phyloP scores from a whole-genome alignment of 257 asterid species.

The Solanum lycopersicoides region DNA sequence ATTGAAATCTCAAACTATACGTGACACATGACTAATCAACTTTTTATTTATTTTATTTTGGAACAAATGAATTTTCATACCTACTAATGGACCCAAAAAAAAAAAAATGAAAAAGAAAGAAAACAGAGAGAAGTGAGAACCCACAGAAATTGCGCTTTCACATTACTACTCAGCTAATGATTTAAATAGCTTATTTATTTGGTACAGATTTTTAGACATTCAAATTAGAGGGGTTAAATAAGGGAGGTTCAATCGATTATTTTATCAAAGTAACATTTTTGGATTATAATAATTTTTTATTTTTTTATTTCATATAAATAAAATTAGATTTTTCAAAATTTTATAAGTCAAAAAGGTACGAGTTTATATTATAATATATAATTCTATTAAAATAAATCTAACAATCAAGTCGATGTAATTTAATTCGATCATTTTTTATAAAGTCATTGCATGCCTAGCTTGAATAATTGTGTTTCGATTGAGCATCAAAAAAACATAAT shows the following conservation, averaged over 20 bases:
- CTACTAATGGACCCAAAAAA: not conserved
- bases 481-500: not conserved
- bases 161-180: not conserved
- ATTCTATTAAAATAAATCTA: no score
- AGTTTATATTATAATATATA: not conserved
- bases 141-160: not conserved
- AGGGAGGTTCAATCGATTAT: fast-evolving
- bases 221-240: not conserved
- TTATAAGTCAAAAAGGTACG: not conserved
- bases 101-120: not conserved
- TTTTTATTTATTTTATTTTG: not conserved
- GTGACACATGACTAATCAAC: not conserved
- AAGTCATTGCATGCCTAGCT: not conserved
- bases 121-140: not conserved
- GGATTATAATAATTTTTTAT: not conserved
- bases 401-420: no score
- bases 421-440: not conserved
- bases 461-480: not conserved
- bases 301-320: not conserved
- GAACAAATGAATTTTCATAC: not conserved
- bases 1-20: not conserved
- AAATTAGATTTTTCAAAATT: not conserved
- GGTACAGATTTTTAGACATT: not conserved
- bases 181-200: not conserved
- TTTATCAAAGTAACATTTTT: not conserved